Evolutionary conservation across 495 filamentous ascomycete species (phyloP).

Genomic region (Tricharina praecox): DNA sequence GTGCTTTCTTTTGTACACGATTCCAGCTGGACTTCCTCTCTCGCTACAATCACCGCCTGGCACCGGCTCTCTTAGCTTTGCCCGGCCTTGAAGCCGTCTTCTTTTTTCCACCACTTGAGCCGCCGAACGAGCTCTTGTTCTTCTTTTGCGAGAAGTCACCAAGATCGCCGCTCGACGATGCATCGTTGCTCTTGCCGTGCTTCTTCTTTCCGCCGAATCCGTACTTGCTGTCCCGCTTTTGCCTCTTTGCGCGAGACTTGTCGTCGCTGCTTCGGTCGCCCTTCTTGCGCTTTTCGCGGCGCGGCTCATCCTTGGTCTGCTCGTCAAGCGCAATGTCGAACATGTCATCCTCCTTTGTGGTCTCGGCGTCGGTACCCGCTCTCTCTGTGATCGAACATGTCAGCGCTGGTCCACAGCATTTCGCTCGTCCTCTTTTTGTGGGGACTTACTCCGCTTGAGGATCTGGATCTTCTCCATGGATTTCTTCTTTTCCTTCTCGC

Average conservation of each 20-base stretch:
- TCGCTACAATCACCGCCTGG: neutral
- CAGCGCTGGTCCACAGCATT: conserved; percentile 14
- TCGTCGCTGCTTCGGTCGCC: conserved; percentile 27
- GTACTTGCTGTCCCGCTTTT: conserved; percentile 84
- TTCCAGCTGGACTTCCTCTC: neutral
- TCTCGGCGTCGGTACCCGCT: conserved; percentile 39
- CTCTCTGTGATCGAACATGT: conserved; percentile 48
- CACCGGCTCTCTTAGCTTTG: conserved; percentile 43
- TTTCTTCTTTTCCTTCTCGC: conserved; percentile 75
- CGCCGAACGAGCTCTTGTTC: conserved; percentile 57
- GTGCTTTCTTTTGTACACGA: conserved; percentile 7
- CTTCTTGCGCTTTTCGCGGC: conserved; percentile 15
- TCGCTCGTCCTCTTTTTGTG: no score
- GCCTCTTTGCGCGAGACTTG: conserved; percentile 49
- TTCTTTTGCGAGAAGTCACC: conserved; percentile 59
- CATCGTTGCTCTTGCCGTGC: conserved; percentile 73
- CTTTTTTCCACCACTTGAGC: conserved; percentile 27
- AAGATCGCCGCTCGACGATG: conserved; percentile 58
- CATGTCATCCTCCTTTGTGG: conserved; percentile 56
- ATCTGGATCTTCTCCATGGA: conserved; percentile 83
- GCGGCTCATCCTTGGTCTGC: conserved; percentile 37
- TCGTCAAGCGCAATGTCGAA: conserved; percentile 91
- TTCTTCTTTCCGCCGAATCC: conserved; percentile 93
- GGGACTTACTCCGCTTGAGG: conserved; percentile 71
- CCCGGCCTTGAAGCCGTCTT: conserved; percentile 34